Evolutionary conservation across 2,329 filamentous ascomycete species (phyloP), one percentile per base, ranked within the genome.

Genomic region (Stagonosporopsis cucurbitacearum): DNA sequence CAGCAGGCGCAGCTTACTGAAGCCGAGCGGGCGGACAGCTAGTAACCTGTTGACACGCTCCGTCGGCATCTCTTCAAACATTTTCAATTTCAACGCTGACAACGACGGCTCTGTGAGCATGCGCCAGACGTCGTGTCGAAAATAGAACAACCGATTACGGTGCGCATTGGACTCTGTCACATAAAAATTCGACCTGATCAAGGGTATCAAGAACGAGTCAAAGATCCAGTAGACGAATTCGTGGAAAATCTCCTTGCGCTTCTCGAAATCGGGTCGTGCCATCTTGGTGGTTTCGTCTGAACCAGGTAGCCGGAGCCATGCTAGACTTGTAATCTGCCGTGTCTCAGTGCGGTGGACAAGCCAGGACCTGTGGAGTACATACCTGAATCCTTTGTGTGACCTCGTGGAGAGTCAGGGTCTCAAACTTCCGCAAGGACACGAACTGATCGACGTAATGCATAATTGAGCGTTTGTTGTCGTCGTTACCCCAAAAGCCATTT

Each of bases 171-270:
- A 95, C 73, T 99, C 95, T 0, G 95, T 99, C 33, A 97, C 90
- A 70, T 98, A 94, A 68, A 99, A 99, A 68, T 95, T 93, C 59
- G 86, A 87, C 30, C 91, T 86, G 43, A 98, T 84, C 7, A 99
- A 81, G 9, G 95, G 94, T 65, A 98, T 90, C 52, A 99, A 71
- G 20, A 97, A 81, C 0, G 93, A 97, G 75, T 99, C 95, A 67
- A 99, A 95, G 4, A 96, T 63, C 72, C 93, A 99, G 77, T 97
- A 98, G 6, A 98, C 68, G 54, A 98, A 87, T 72, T 99, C 95
- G 49, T 87, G 77, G 44, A 97, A 85, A 0, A 98, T 81, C 68
- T 97, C 90, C 23, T 79, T 80, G 11, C 93, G 87, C 74, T 97
- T 98, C 6, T 79, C 77, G 26, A 84, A 80, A 69, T 98, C 94